Conservation (phyloP, 2,329 filamentous ascomycete species). For the Rhinocladiella mackenziei region DNA sequence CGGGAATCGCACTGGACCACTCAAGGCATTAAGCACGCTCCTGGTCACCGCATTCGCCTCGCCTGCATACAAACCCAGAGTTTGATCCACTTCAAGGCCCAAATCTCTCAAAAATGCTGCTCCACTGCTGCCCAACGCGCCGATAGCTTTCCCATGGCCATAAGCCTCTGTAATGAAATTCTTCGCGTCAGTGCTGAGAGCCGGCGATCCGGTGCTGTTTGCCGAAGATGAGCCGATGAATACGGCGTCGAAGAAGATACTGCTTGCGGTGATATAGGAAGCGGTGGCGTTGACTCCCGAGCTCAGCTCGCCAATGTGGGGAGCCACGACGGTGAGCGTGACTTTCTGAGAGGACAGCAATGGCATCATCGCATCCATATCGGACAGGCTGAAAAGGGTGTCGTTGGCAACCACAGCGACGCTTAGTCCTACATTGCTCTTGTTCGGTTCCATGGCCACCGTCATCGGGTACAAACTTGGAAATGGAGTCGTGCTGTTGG, state of each 20-base stretch:
- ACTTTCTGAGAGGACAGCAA: constrained; percentile 18
- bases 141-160: constrained; percentile 24
- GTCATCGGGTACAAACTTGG: constrained; percentile 23
- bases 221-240: constrained; percentile 17
- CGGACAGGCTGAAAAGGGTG: constrained; percentile 13
- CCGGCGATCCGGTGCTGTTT: background rate
- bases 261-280: constrained; percentile 21
- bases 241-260: constrained; percentile 28
- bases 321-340: constrained; percentile 19
- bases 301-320: constrained; percentile 17
- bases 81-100: constrained; percentile 1
- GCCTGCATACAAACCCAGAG: constrained; percentile 11
- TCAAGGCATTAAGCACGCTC: constrained; percentile 15
- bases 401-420: constrained; percentile 26
- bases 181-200: constrained; percentile 1
- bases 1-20: constrained; percentile 15
- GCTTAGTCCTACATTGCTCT: constrained; percentile 24
- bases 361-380: constrained; percentile 18
- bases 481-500: constrained; percentile 7
- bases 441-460: constrained; percentile 6
- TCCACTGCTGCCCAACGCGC: constrained; percentile 17
- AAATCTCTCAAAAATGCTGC: constrained; percentile 1
- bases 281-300: constrained; percentile 23
- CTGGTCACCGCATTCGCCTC: constrained; percentile 4
- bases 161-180: constrained; percentile 25